Base-by-base conservation (phyloP, 371 early-diverging fungal genomes). In the Mucor piriformis region DNA sequence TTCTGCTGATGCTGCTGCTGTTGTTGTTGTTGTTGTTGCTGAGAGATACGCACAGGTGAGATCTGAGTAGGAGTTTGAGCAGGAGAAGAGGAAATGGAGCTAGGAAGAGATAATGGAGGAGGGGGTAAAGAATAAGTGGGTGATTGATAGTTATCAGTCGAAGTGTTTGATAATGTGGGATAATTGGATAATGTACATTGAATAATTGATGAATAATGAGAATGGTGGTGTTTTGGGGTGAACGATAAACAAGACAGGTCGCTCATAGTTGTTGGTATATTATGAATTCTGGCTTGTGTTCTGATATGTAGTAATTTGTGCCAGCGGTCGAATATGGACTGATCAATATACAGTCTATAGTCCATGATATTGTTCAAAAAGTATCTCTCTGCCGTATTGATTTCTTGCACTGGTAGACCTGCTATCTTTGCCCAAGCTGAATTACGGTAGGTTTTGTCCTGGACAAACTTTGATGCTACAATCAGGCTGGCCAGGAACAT, bases 341-440 rank as follows among this genome's bases (percentile, higher is more conserved):
- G 84, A 47, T 82, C 80, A 38, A 91, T 86, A 62, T 86, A 88
- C 29, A 92, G 77, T 47, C 81, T 77, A 65, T 92, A 92, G 59
- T 92, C 86, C 32, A 92, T 81, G 57, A 89, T 66, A 11, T 80
- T 66, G 10, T 80, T 67, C 42, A 92, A 60, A 67, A 92, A 92
- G 50, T 80, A 80, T n/a, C 85, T 74, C 68, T 92, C 92, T 63
- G 90, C 88, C 33, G 81, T 72, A 72, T 87, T 85, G 63, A 92
- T 85, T 74, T 92, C 89, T 18, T 73, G 43, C 13, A 88, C 81
- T 6, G 88, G 83, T n/a, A 92, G 69, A 37, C 87, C 84, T 23
- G 93, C 88, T 37, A 92, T 85, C 69, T 88, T 88, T 52, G 88
- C 85, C 92, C 92, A 92, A 10, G 90, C 89, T 56, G 83, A 83